Evolutionary conservation across 768 basidiomycete species (phyloP).

Genomic region (Leccinum barrowsii): DNA sequence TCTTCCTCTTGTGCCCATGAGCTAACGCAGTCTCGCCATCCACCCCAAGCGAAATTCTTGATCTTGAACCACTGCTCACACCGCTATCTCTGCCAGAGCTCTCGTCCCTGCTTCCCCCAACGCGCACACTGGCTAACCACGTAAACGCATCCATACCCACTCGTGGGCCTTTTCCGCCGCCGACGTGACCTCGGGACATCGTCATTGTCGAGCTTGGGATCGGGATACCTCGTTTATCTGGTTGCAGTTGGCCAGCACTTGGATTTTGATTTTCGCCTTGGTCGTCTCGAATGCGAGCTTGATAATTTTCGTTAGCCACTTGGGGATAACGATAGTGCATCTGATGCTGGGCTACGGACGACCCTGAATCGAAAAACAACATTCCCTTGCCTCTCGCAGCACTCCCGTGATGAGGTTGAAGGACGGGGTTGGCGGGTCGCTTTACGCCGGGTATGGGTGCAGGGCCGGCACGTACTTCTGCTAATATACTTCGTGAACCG

Average conservation of each 20-base stretch:
- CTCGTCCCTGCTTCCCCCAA: slow-evolving; percentile 51
- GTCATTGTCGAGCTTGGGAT: slow-evolving; percentile 33
- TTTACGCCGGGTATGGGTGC: slow-evolving; percentile 23
- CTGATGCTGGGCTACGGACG: slow-evolving; percentile 20
- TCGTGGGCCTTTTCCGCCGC: slow-evolving; percentile 47
- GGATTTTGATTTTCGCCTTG: slow-evolving; percentile 9
- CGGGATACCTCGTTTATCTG: slow-evolving; percentile 18
- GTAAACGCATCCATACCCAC: slow-evolving; percentile 70
- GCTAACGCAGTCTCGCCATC: slow-evolving; percentile 7
- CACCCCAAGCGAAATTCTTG: slow-evolving; percentile 33
- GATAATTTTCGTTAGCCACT: slow-evolving; percentile 7
- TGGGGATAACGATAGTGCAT: slow-evolving; percentile 35
- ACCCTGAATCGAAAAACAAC: slow-evolving; percentile 34
- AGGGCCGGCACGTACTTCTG: slow-evolving; percentile 61
- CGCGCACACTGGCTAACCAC: slow-evolving; percentile 74
- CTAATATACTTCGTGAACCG: slow-evolving; percentile 62
- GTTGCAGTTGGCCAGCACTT: slow-evolving; percentile 2
- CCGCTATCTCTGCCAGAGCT: slow-evolving; percentile 55
- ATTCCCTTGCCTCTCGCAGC: slow-evolving; percentile 31
- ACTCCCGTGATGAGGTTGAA: slow-evolving; percentile 34
- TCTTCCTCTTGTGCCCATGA: slow-evolving; percentile 31
- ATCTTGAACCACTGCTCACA: slow-evolving; percentile 41
- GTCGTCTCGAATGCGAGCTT: slow-evolving; percentile 13
- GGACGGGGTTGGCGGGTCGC: slow-evolving; percentile 24
- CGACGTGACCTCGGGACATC: slow-evolving; percentile 45